phyloP scores from a whole-genome alignment of 371 early-diverging fungal species.

The Blastocladiella emersonii region DNA sequence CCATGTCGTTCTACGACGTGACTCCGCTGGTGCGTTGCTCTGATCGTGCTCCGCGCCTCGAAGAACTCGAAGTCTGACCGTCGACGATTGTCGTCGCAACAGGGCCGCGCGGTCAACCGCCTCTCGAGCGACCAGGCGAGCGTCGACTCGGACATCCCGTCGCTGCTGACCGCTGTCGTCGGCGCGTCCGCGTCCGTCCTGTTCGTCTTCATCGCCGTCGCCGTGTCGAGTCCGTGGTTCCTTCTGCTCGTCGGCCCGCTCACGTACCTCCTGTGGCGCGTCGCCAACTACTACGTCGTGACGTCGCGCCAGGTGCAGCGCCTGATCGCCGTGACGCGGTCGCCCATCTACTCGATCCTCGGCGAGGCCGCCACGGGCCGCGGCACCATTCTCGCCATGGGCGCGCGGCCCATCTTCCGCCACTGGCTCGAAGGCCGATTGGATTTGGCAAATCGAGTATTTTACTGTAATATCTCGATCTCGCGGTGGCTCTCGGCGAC shows the following conservation, averaged over 20 bases:
- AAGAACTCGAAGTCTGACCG: no score
- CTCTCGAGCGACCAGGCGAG: slow-evolving; percentile 74
- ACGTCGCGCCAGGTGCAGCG: neutral
- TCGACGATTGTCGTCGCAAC: no score
- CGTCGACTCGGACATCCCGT: slow-evolving; percentile 27
- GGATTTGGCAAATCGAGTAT: no score
- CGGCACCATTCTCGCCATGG: neutral
- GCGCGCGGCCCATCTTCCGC: neutral
- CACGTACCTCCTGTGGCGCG: neutral
- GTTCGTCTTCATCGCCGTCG: neutral
- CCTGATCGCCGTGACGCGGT: neutral
- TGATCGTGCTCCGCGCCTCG: no score
- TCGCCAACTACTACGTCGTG: neutral
- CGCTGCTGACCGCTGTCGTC: neutral
- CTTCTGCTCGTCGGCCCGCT: neutral
- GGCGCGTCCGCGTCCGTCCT: neutral
- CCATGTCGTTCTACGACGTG: slow-evolving; percentile 14
- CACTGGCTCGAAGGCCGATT: no score
- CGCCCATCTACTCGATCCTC: neutral
- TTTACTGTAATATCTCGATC: slow-evolving; percentile 7
- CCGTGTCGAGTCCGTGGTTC: neutral
- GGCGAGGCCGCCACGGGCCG: neutral
- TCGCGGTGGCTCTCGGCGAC: slow-evolving; percentile 53
- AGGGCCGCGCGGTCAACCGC: slow-evolving; percentile 71
- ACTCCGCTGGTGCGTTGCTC: slow-evolving; percentile 49